These are phyloP conservation scores for Quercus phellos DNA, from an alignment of 331 rosid genomes.

Conservation along the genomic window DNA sequence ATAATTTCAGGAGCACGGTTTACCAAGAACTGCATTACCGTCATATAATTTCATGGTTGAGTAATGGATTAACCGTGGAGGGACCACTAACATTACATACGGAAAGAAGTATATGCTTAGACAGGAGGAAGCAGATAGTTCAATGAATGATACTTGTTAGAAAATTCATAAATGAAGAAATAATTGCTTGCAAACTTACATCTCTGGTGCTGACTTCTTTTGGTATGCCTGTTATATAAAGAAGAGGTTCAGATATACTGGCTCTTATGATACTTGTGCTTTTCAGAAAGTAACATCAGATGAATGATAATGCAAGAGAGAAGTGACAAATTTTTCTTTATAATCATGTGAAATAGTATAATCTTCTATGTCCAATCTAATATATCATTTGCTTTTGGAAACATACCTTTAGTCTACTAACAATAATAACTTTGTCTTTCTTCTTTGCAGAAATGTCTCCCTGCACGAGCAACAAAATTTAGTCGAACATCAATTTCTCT, in stretches of 20 bases:
- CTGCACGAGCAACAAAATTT: not conserved
- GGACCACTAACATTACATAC: not conserved
- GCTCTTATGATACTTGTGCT: not conserved
- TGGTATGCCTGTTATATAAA: conserved; percentile 9
- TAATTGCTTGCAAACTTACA: conserved; percentile 4
- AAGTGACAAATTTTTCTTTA: not conserved
- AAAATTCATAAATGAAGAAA: not conserved
- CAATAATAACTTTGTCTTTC: not conserved
- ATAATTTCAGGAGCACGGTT: not conserved
- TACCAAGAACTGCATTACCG: not conserved
- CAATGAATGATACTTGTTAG: not conserved
- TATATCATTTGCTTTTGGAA: not conserved
- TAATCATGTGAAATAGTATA: not conserved
- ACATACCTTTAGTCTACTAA: not conserved
- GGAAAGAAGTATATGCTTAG: not conserved
- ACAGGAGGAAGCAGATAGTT: not conserved
- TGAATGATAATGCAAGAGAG: not conserved
- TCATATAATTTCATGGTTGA: not conserved
- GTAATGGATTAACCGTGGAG: not conserved
- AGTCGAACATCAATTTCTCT: not conserved
- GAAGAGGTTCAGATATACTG: not conserved
- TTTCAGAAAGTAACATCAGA: not conserved
- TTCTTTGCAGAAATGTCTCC: not conserved
- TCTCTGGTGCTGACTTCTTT: not conserved
- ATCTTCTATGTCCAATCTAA: not conserved